These are phyloP conservation scores for Beauveria brongniartii DNA, from an alignment of 2,329 filamentous ascomycete species.

Conservation along the genomic window DNA sequence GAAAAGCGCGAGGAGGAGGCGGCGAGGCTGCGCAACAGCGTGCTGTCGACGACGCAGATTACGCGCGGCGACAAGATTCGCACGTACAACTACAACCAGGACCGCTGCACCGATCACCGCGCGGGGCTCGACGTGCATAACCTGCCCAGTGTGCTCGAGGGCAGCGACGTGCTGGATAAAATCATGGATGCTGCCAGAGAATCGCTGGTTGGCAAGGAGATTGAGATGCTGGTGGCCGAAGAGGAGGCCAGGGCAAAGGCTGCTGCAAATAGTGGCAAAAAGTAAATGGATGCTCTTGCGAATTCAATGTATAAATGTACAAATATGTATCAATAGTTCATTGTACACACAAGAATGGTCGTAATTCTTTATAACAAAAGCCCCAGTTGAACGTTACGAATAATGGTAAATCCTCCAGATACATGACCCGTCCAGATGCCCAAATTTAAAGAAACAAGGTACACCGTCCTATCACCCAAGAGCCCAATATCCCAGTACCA, in stretches of 20 bases:
- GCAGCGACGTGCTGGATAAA: conserved; percentile 60
- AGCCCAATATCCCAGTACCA: not conserved
- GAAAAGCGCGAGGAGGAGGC: conserved; percentile 81
- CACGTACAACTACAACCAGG: conserved; percentile 73
- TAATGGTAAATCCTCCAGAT: not conserved
- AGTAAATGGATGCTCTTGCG: no score
- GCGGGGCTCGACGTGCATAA: conserved; percentile 74
- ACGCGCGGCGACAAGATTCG: conserved; percentile 89
- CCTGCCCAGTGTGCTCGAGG: conserved; percentile 70
- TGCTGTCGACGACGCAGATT: conserved; percentile 71
- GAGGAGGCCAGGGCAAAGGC: conserved; percentile 34
- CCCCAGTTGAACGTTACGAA: not conserved
- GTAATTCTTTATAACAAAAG: not conserved
- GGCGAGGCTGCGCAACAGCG: conserved; percentile 63
- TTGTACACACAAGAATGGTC: not conserved
- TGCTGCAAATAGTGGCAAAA: not conserved
- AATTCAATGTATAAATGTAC: no score
- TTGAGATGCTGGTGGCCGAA: conserved; percentile 62
- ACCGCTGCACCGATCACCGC: conserved; percentile 82
- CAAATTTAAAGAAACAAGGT: not conserved
- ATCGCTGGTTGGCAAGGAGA: conserved; percentile 69
- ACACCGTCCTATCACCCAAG: not conserved
- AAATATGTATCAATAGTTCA: no score
- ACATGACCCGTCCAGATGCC: not conserved
- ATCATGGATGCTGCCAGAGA: conserved; percentile 70